These are phyloP conservation scores for Casuarina cunninghamiana DNA, from an alignment of 306 rosid species.

Conservation along the genomic window DNA sequence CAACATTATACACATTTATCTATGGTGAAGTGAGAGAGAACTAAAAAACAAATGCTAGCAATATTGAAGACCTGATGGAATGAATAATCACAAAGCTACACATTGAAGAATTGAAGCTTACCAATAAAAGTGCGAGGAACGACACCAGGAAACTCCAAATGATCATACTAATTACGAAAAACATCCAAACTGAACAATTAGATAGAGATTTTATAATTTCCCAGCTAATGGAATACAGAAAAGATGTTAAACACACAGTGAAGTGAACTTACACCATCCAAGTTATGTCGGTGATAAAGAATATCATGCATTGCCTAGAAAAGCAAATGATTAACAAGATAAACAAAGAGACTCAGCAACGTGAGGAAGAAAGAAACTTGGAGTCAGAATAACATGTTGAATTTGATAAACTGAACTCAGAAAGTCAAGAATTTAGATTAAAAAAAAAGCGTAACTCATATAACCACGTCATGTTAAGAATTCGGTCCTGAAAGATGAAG, in stretches of 20 bases:
- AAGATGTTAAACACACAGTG: constrained; percentile 2
- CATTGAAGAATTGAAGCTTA: constrained; percentile 28
- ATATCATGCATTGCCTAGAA: constrained; percentile 81
- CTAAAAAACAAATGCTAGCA: too few relatives aligned
- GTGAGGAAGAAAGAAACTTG: background rate
- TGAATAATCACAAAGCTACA: background rate
- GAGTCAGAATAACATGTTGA: background rate
- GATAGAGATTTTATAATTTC: constrained; percentile 6
- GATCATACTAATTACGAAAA: constrained; percentile 67
- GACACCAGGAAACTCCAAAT: constrained; percentile 88
- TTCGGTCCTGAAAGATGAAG: background rate
- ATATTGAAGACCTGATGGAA: background rate
- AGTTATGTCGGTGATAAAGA: constrained; percentile 61
- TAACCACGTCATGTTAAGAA: too few relatives aligned
- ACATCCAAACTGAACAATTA: constrained; percentile 20
- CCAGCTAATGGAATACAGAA: constrained; percentile 11
- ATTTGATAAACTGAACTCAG: background rate
- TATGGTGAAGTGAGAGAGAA: background rate
- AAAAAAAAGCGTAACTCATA: too few relatives aligned
- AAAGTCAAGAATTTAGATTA: background rate
- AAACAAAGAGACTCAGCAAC: constrained; percentile 16
- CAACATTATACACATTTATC: background rate
- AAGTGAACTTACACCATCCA: constrained; percentile 56
- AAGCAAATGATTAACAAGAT: constrained; percentile 7
- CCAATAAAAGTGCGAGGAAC: constrained; percentile 92